Evolutionary conservation across 2,329 filamentous ascomycete species (phyloP).

Genomic region (Xylariaceae sp.): DNA sequence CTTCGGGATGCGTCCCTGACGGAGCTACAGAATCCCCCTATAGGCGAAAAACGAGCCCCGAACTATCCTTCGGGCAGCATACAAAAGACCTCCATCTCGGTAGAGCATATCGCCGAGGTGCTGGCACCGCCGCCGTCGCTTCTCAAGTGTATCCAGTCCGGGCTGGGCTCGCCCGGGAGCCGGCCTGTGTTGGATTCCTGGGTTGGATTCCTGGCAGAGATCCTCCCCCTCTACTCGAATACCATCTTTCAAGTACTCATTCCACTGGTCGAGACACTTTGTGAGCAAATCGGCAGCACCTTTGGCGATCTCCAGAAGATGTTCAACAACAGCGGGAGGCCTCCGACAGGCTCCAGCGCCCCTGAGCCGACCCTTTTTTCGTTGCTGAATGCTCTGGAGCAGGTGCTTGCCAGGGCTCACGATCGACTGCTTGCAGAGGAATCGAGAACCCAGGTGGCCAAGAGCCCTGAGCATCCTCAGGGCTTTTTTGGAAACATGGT

Average conservation of each 20-base stretch:
- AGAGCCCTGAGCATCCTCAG: constrained; percentile 76
- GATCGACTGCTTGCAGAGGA: constrained; percentile 76
- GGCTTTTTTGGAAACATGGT: constrained; percentile 94
- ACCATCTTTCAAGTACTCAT: constrained; percentile 87
- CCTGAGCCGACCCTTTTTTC: constrained; percentile 73
- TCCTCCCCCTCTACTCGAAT: constrained; percentile 76
- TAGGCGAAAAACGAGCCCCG: constrained; percentile 41
- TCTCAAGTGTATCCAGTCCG: constrained; percentile 78
- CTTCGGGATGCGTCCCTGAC: constrained; percentile 45
- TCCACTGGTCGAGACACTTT: constrained; percentile 85
- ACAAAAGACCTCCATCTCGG: constrained; percentile 34
- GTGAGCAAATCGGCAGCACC: constrained; percentile 65
- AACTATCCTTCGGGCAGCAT: constrained; percentile 39
- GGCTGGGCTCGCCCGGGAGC: constrained; percentile 69
- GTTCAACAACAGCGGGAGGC: constrained; percentile 43
- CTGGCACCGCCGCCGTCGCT: constrained; percentile 61
- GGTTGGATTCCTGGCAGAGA: constrained; percentile 78
- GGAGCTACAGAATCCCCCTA: constrained; percentile 40
- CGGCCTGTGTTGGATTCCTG: constrained; percentile 82
- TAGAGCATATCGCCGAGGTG: constrained; percentile 22
- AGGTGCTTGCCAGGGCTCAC: constrained; percentile 81
- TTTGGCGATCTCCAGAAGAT: constrained; percentile 66
- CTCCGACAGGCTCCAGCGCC: constrained; percentile 31
- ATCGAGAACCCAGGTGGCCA: constrained; percentile 59
- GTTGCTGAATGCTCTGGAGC: constrained; percentile 89